Percentiles rank a stretch among this genome's conserved stretches.
phyloP scores from a whole-genome alignment of 2,329 filamentous ascomycete species.

The Colletotrichum orchidophilum region DNA sequence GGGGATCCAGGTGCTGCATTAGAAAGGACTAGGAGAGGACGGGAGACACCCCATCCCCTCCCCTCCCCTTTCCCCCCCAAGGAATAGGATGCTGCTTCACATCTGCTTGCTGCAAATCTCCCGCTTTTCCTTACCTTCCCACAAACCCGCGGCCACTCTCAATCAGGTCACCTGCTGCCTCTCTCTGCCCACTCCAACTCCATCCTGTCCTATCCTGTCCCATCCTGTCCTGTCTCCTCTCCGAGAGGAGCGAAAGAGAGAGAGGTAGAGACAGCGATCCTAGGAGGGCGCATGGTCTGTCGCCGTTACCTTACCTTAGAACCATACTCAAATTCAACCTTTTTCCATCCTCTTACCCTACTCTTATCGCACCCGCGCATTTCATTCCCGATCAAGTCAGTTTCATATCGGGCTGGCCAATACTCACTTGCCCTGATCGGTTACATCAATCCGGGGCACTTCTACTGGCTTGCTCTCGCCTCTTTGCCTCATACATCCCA shows the following conservation, averaged over 20 bases:
- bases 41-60: background rate
- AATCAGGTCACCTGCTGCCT: conserved; percentile 16
- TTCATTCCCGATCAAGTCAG: conserved; percentile 1
- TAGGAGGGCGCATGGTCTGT: conserved; percentile 1
- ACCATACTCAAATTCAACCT: conserved; percentile 21
- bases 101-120: conserved; percentile 17
- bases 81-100: conserved; percentile 15
- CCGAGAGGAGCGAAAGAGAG: background rate
- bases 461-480: background rate
- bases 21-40: conserved; percentile 12
- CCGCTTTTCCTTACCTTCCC: conserved; percentile 18
- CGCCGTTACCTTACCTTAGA: conserved; percentile 6
- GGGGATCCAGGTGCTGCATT: conserved; percentile 18
- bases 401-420: background rate
- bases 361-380: background rate
- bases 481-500: background rate
- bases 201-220: background rate
- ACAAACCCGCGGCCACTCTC: conserved; percentile 7
- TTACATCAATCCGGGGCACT: background rate
- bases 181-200: background rate
- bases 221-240: background rate
- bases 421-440: background rate
- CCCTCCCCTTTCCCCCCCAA: background rate
- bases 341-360: background rate
- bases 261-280: background rate